Conservation (phyloP, 2,329 filamentous ascomycete genomes). For the Cytospora piceicola region DNA sequence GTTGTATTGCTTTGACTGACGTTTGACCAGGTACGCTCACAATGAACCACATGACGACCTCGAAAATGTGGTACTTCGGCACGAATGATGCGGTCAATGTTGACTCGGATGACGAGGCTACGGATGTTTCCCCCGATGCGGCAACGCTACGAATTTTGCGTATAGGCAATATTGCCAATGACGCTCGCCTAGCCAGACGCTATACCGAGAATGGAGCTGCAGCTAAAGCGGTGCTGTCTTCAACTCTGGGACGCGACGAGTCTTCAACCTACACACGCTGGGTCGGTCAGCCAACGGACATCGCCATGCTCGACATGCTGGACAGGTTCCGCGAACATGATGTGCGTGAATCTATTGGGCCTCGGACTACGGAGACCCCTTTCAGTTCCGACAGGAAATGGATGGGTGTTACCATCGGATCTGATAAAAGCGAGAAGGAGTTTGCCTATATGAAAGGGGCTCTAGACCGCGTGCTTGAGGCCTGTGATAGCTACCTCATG, state of each 20-base stretch:
- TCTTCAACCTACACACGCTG: conserved; percentile 77
- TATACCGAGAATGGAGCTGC: conserved; percentile 72
- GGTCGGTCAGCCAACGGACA: conserved; percentile 96
- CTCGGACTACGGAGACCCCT: conserved; percentile 80
- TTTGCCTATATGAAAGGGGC: conserved; percentile 96
- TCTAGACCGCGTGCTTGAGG: conserved; percentile 80
- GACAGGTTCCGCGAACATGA: conserved; percentile 93
- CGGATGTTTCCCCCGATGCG: conserved; percentile 66
- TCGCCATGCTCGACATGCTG: conserved; percentile 92
- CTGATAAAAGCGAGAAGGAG: conserved; percentile 67
- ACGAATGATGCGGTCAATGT: conserved; percentile 57
- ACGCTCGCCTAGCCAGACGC: conserved; percentile 77
- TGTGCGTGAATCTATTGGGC: conserved; percentile 82
- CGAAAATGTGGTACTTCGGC: conserved; percentile 95
- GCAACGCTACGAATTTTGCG: conserved; percentile 81
- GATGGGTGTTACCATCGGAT: conserved; percentile 93
- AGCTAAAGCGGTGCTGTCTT: conserved; percentile 81
- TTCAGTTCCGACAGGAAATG: conserved; percentile 98
- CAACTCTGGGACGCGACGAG: conserved; percentile 70
- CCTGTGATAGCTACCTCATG: conserved; percentile 89
- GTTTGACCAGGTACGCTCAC: conserved; percentile 74
- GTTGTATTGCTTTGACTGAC: conserved; percentile 1
- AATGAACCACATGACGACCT: conserved; percentile 97
- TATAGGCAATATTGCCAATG: conserved; percentile 96
- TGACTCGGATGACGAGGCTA: conserved; percentile 57